A percentile compares a stretch with the other conserved stretches of the same genome.
These are phyloP conservation scores for Saccharomycopsis guyanensis DNA, from an alignment of 805 yeast species.

Conservation along the genomic window DNA sequence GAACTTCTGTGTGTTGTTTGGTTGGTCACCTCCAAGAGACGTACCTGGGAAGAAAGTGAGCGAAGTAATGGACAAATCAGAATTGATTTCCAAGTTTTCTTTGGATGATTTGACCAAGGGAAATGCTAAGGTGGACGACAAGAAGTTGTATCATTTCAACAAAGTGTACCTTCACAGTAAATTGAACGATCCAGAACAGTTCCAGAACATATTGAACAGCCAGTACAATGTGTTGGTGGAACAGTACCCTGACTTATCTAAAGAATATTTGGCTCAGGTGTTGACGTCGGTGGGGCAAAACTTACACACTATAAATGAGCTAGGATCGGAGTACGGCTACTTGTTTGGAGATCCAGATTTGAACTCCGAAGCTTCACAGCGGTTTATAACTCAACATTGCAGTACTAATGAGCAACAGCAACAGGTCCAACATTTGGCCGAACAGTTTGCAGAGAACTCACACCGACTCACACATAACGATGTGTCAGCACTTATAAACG, in stretches of 20 bases:
- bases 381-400: slow-evolving; percentile 9
- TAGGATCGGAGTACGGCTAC: slow-evolving; percentile 40
- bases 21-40: slow-evolving; percentile 82
- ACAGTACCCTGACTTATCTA: slow-evolving; percentile 22
- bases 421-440: slow-evolving; percentile 10
- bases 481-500: slow-evolving; percentile 6
- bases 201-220: slow-evolving; percentile 29
- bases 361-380: slow-evolving; percentile 15
- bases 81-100: slow-evolving; percentile 50
- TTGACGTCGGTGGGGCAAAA: slow-evolving; percentile 40
- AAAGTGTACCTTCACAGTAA: slow-evolving; percentile 50
- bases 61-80: slow-evolving; percentile 45
- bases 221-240: slow-evolving; percentile 22
- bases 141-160: slow-evolving; percentile 71
- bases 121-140: slow-evolving; percentile 82
- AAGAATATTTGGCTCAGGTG: slow-evolving; percentile 29
- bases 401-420: neutral
- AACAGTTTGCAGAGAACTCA: slow-evolving; percentile 16
- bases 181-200: slow-evolving; percentile 31
- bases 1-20: slow-evolving; percentile 83
- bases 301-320: slow-evolving; percentile 47
- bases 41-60: slow-evolving; percentile 38
- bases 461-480: slow-evolving; percentile 9
- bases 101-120: slow-evolving; percentile 80
- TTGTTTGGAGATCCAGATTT: slow-evolving; percentile 32